Evolutionary conservation across 768 basidiomycete species (phyloP).

Genomic region (Lentinula boryana): DNA sequence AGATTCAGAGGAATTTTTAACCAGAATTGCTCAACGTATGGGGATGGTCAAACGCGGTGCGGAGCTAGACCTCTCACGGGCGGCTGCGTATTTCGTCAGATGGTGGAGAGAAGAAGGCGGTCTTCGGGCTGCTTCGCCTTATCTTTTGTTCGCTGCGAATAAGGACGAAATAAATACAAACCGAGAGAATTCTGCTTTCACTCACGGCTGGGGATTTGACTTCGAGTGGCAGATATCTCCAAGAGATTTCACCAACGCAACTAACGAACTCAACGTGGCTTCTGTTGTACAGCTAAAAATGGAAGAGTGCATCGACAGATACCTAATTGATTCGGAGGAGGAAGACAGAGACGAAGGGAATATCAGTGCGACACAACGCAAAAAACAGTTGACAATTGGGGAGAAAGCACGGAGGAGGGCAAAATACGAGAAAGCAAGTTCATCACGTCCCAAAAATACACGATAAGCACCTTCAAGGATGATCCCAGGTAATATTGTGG

Average conservation of each 20-base stretch:
- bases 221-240: slow-evolving; percentile 57
- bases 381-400: slow-evolving; percentile 45
- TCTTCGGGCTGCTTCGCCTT: slow-evolving; percentile 42
- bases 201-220: slow-evolving; percentile 82
- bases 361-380: slow-evolving; percentile 67
- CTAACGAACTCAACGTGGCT: slow-evolving; percentile 9
- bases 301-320: slow-evolving; percentile 61
- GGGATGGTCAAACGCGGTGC: slow-evolving; percentile 82
- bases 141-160: slow-evolving; percentile 3
- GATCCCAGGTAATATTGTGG: background rate
- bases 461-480: too few relatives aligned
- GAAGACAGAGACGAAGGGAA: slow-evolving; percentile 51
- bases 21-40: slow-evolving; percentile 63
- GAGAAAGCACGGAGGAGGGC: slow-evolving; percentile 31
- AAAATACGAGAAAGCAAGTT: slow-evolving; percentile 11
- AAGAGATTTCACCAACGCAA: background rate
- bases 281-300: slow-evolving; percentile 55
- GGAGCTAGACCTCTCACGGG: slow-evolving; percentile 59
- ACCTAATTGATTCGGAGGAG: slow-evolving; percentile 34
- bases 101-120: slow-evolving; percentile 85
- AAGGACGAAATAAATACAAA: background rate
- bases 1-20: slow-evolving; percentile 62
- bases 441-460: background rate
- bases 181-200: background rate
- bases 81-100: slow-evolving; percentile 74